Conservation (phyloP, 169 alveolate genomes). For the Blepharisma undulans region DNA sequence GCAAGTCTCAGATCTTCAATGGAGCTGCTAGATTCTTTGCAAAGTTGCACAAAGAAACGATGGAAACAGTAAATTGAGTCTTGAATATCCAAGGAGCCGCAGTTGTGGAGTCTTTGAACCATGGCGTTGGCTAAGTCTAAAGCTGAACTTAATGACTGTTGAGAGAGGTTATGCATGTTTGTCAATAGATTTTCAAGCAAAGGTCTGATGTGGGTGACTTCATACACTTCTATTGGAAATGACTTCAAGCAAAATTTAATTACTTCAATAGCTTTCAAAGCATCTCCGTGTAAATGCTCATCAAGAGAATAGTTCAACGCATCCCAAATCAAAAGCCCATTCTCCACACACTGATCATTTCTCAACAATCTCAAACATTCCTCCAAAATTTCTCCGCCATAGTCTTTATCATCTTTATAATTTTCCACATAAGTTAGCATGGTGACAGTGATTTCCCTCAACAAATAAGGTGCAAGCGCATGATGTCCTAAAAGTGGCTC, state of each 20-base stretch:
- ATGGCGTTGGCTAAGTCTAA: neutral
- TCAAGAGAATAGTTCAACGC: neutral
- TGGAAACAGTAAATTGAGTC: neutral
- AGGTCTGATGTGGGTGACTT: neutral
- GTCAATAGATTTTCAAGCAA: neutral
- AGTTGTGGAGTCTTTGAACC: neutral
- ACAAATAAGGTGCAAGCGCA: neutral
- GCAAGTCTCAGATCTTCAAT: neutral
- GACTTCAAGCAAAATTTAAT: neutral
- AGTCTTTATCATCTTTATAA: neutral
- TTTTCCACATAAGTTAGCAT: conserved; percentile 27
- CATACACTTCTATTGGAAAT: neutral
- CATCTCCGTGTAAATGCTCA: neutral
- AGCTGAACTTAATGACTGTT: neutral
- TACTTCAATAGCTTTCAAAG: neutral
- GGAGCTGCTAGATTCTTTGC: neutral
- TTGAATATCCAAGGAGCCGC: neutral
- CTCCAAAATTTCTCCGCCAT: neutral
- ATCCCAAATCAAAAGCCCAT: neutral
- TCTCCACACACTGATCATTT: neutral
- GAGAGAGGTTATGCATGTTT: neutral
- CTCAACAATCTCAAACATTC: neutral
- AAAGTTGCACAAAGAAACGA: neutral
- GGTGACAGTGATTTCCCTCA: neutral
- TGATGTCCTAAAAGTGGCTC: neutral